Evolutionary conservation across 768 basidiomycete species (phyloP).

Genomic region (Boletus rex-veris): DNA sequence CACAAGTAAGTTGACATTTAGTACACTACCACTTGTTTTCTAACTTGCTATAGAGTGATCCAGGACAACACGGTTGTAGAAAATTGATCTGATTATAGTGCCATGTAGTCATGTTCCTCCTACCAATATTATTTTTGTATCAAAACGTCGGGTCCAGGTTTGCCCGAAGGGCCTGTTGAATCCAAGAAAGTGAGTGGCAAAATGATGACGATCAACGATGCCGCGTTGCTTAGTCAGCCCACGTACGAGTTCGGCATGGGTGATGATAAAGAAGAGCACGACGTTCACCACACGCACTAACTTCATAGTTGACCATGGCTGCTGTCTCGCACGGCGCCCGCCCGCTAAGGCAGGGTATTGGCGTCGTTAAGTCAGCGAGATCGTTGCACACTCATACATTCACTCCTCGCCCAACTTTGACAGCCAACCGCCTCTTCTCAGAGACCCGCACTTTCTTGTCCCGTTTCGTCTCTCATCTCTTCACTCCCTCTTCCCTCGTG

Average conservation of each 20-base stretch:
- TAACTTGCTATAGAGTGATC: no score
- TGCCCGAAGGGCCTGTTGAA: no score
- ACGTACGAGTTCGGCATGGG: conserved; percentile 15
- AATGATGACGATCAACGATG: background rate
- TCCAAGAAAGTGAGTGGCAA: no score
- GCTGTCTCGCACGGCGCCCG: conserved; percentile 25
- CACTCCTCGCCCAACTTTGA: conserved; percentile 16
- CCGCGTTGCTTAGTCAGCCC: conserved; percentile 17
- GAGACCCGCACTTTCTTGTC: conserved; percentile 54
- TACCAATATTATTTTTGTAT: no score
- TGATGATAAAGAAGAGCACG: no score
- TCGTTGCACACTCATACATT: conserved; percentile 45
- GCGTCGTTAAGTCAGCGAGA: conserved; percentile 26
- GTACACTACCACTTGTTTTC: no score
- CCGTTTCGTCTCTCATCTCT: conserved; percentile 53
- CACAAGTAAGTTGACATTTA: no score
- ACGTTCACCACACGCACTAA: no score
- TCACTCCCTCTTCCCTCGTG: conserved; percentile 44
- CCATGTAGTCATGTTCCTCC: no score
- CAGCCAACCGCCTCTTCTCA: conserved; percentile 46
- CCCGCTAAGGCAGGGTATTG: conserved; percentile 26
- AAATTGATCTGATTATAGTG: no score
- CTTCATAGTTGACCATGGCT: conserved; percentile 16
- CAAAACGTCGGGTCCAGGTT: no score
- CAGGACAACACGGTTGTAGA: no score